Evolutionary conservation across 2,329 filamentous ascomycete genomes (phyloP), one percentile per base, ranked within the genome.

Genomic region (Westerdykella aurantiaca): DNA sequence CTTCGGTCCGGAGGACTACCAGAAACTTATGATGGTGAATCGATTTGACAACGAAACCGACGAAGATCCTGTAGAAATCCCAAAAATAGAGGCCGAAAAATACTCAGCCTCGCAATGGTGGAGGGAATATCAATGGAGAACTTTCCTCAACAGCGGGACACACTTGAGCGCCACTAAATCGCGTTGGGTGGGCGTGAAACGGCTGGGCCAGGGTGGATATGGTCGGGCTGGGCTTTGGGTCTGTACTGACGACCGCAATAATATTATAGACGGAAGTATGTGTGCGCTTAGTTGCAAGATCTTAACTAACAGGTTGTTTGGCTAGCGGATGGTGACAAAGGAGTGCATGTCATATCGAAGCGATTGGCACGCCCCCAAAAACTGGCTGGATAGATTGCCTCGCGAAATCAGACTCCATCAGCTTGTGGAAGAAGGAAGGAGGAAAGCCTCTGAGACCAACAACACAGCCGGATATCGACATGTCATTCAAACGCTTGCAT

Each of bases 281-380:
- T 29, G 21, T 12, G 13, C 18, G 17, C 12, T 12, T 2, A 4
- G 10, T 21, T 11, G 2, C 25, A 33, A 22, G 5, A 11, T 22
- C 16, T 18, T 5, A 25, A 34, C 21, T 42, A n/a, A 33, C 13
- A 34, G 25, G 10, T 21, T 13, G 13, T 29, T 23, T 14, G n/a
- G 40, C 2, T 18, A 53, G 48, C 37, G 43, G 31, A 42, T 53
- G 35, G 51, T 42, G 2, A 34, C 40, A 34, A 53, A 41, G 37
- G 49, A 50, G 33, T 23, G 23, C 25, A 38, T 13, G 13, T 14
- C 39, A 13, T 3, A 3, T 13, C 17, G 10, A 3, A 10, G 9
- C 11, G 1, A 25, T 22, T 51, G 48, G 48, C 14, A 29, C 6
- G 4, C 45, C 29, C 33, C 47, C 4, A 37, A 31, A 10, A 21